Evolutionary conservation across 495 filamentous ascomycete species (phyloP), one percentile per base, ranked within the genome.

Genomic region (Penicillium pancosmium): DNA sequence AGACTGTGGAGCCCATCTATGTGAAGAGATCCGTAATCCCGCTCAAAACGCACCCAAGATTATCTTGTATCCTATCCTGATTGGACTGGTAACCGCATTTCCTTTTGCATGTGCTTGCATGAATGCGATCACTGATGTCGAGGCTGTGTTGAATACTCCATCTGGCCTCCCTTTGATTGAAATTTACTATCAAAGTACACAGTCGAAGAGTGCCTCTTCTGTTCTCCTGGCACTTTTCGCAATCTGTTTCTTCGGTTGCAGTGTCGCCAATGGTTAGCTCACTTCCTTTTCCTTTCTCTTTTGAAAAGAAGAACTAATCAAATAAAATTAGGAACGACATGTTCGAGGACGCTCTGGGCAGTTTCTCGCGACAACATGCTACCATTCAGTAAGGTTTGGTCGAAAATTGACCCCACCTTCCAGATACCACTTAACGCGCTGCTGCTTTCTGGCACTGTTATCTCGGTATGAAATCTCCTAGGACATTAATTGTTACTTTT

Each of bases 171-270:
- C 57, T 21, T 41, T 59, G 51, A 54, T 59, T 13, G 57, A 59
- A 27, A 59, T 59, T 31, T 59, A 59, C 43, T 59, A 54, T 43
- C 57, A 59, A 50, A 50, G 50, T 40, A 59, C 57, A 2, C 13
- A 50, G 25, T 59, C 57, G 5, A 54, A 54, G 36, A 40, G 27
- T 19, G 57, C 57, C 13, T 36, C 57, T 8, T 40, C 57, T 10
- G 31, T 54, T 41, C 57, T 54, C 2, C 16, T 59, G 43, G 50
- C 57, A 16, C 18, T 50, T 11, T 59, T 59, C 41, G 57, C 57
- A 16, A 54, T 59, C 19, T 59, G 51, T 34, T 59, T 59, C 31
- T 59, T 59, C 35, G 57, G 57, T 3, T 59, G 57, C 19, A 49
- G 41, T 40, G 57, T 59, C 1, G 51, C 41, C 2, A 59, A 59